Base-by-base conservation (phyloP, 2,329 filamentous ascomycete species). In the Leptographium galeiforme region DNA sequence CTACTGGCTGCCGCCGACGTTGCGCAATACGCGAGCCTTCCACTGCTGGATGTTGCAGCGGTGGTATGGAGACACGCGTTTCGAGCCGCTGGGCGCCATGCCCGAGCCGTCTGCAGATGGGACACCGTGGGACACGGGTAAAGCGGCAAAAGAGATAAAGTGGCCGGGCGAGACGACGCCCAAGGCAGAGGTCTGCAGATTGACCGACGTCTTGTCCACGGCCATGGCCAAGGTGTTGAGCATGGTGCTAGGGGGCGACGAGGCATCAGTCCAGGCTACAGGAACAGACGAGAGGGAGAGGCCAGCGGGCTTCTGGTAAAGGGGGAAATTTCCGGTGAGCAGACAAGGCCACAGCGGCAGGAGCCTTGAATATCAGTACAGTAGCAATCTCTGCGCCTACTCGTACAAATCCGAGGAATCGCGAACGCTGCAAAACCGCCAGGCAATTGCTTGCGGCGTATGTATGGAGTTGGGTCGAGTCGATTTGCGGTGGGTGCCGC, bases 61-160 rank as follows among this genome's bases (percentile, higher is more conserved):
- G 2, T 60, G 57, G 57, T 57, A 57, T 32, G 55, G 55, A 43
- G 57, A 60, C 32, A 33, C 41, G 14, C 53, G 56, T 1, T 60
- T 57, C 16, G 57, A 56, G 43, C 52, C 57, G 0, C 25, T 59
- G 2, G 55, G 54, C 5, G 47, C 46, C 1, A 39, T 43, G 10
- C 57, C 57, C 5, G 30, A 45, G 16, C 55, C 55, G 0, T 48
- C 51, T 2, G 39, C 12, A 2, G 49, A 57, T 19, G 49, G 51
- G 13, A 32, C 13, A 16, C 44, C 51, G 7, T 56, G 55, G 56
- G 51, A 52, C 12, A 55, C 46, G 8, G 51, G 51, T 18, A 16
- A 38, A 6, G 51, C 49, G 2, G 11, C 32, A 5, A 44, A 47
- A 6, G 40, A 51, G 1, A 25, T 34, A 3, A 12, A 40, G 16